Percentiles rank a stretch among this genome's conserved stretches.
These are phyloP conservation scores for Huntiella decipiens DNA, from an alignment of 2,329 filamentous ascomycete species.

Conservation along the genomic window DNA sequence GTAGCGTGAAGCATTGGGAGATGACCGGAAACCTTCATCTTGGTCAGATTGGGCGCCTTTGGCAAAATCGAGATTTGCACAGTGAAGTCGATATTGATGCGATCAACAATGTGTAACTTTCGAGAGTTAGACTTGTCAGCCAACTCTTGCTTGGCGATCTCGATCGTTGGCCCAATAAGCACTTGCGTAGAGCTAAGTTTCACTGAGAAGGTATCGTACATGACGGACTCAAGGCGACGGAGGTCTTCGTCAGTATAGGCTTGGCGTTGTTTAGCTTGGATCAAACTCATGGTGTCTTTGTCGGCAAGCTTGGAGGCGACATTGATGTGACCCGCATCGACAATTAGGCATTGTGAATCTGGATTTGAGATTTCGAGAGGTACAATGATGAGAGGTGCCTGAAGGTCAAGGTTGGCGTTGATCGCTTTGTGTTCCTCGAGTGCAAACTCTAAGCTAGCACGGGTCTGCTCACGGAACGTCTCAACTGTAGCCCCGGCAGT, in stretches of 20 bases:
- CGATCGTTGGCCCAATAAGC: conserved; percentile 81
- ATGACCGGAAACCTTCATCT: conserved; percentile 77
- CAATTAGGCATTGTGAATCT: conserved; percentile 70
- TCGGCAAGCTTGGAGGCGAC: conserved; percentile 89
- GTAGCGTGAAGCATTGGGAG: conserved; percentile 81
- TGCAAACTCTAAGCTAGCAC: conserved; percentile 88
- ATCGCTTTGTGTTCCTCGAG: conserved; percentile 96
- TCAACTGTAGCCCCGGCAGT: conserved; percentile 90
- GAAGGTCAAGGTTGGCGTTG: conserved; percentile 86
- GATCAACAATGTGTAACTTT: conserved; percentile 77
- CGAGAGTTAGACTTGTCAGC: conserved; percentile 46
- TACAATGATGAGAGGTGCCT: conserved; percentile 89
- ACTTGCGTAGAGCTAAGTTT: conserved; percentile 90
- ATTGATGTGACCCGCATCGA: conserved; percentile 91
- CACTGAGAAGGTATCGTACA: conserved; percentile 95
- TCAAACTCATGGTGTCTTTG: conserved; percentile 69
- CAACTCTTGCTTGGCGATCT: conserved; percentile 72
- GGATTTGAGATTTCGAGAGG: conserved; percentile 76
- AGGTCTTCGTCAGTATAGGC: conserved; percentile 80
- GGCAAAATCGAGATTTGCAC: conserved; percentile 96
- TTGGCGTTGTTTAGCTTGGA: conserved; percentile 78
- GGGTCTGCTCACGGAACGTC: conserved; percentile 82
- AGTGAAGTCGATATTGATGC: conserved; percentile 92
- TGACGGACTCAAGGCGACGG: conserved; percentile 68
- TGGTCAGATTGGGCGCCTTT: conserved; percentile 81